These are phyloP conservation scores for Sporothrix brunneoviolacea DNA, from an alignment of 2,329 filamentous ascomycete genomes.

Conservation along the genomic window DNA sequence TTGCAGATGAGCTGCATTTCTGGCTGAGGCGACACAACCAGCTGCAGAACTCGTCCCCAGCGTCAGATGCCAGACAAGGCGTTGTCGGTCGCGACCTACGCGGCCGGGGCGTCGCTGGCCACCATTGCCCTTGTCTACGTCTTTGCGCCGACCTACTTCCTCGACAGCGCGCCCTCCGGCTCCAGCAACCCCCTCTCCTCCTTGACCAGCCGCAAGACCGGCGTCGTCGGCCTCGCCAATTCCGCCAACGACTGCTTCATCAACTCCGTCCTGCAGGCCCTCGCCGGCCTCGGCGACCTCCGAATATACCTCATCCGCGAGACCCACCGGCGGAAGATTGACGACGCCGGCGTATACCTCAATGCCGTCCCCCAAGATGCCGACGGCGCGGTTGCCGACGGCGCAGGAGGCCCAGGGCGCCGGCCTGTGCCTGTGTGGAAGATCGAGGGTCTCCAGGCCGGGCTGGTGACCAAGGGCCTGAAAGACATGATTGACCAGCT, in stretches of 20 bases:
- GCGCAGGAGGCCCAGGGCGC: background rate
- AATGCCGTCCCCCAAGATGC: slow-evolving; percentile 44
- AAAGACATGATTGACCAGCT: slow-evolving; percentile 89
- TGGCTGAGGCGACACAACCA: background rate
- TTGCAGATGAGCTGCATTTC: background rate
- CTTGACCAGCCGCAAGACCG: slow-evolving; percentile 58
- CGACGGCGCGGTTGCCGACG: slow-evolving; percentile 7
- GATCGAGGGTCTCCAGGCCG: slow-evolving; percentile 64
- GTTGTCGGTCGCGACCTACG: slow-evolving; percentile 81
- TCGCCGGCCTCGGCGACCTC: slow-evolving; percentile 84
- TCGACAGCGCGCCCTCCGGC: slow-evolving; percentile 69
- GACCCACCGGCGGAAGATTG: slow-evolving; percentile 74
- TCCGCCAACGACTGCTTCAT: slow-evolving; percentile 95
- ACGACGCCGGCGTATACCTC: slow-evolving; percentile 69
- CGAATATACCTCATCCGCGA: slow-evolving; percentile 89
- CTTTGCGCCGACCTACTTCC: slow-evolving; percentile 93
- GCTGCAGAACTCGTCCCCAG: background rate
- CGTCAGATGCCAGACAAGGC: slow-evolving; percentile 69
- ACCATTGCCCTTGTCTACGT: slow-evolving; percentile 95
- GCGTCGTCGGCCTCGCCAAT: slow-evolving; percentile 82
- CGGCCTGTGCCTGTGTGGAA: slow-evolving; percentile 49
- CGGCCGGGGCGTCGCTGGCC: slow-evolving; percentile 88
- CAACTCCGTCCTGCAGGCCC: slow-evolving; percentile 89
- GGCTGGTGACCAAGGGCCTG: slow-evolving; percentile 75
- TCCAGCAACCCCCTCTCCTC: slow-evolving; percentile 21